Percentiles rank a stretch among this genome's conserved stretches.
These are phyloP conservation scores for Ophiosphaerella herpotricha DNA, from an alignment of 2,329 filamentous ascomycete genomes.

Conservation along the genomic window DNA sequence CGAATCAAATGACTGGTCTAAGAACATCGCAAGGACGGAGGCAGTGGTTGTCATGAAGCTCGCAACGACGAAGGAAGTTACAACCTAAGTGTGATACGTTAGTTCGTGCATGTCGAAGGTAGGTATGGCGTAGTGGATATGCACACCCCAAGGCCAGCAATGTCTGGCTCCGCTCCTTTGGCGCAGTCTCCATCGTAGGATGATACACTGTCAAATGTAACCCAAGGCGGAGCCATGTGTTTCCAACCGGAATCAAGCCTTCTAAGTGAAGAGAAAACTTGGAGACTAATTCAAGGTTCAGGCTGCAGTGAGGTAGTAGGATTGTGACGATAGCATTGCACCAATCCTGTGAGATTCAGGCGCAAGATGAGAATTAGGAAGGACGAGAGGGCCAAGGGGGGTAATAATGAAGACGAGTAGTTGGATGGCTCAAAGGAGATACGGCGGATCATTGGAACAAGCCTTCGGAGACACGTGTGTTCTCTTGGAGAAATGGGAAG, in stretches of 20 bases:
- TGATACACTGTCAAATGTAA: conserved; percentile 30
- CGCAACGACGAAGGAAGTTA: conserved; percentile 35
- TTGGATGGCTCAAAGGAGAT: too few species aligned
- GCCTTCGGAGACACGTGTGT: too few species aligned
- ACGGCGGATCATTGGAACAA: too few species aligned
- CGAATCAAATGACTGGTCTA: conserved; percentile 34
- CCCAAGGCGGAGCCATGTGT: conserved; percentile 35
- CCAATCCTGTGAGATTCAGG: too few species aligned
- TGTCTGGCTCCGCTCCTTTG: conserved; percentile 35
- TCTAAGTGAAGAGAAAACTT: not conserved
- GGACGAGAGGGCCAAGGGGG: too few species aligned
- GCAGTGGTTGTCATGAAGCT: conserved; percentile 36
- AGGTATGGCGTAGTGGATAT: too few species aligned
- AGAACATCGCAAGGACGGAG: conserved; percentile 39
- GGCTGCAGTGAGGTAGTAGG: not conserved
- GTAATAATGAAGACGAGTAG: too few species aligned
- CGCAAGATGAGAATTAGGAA: too few species aligned
- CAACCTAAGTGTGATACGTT: conserved; percentile 27
- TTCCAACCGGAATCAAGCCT: not conserved
- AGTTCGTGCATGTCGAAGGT: not conserved
- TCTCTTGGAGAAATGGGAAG: too few species aligned
- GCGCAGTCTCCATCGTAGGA: conserved; percentile 25
- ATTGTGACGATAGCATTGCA: too few species aligned
- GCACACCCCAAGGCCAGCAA: conserved; percentile 34
- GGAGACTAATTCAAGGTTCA: too few species aligned